Evolutionary conservation across 225 moss, liverwort and hornwort genomes (phyloP), one percentile per base, ranked within the genome.

Genomic region (Marchantia paleacea): DNA sequence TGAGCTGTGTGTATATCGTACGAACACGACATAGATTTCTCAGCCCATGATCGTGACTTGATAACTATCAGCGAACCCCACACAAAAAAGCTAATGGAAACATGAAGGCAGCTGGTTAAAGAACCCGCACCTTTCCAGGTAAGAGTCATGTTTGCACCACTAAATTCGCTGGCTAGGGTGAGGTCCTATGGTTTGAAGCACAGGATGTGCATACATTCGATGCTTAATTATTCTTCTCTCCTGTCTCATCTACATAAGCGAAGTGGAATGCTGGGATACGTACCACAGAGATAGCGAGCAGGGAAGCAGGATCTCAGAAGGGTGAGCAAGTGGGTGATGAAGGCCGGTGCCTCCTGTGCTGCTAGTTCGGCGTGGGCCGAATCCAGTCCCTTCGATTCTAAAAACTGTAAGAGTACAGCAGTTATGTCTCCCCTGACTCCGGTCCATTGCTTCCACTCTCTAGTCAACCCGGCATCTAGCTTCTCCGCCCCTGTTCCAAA

Each of bases 281-380:
- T 72, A 91, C 91, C 91, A 80, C 84, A 75, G 57, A 84, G 83
- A 79, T 88, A 90, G 67, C 89, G 90, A 82, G 82, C 82, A 25
- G 85, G 85, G 69, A 89, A 90, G 75, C 85, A 84, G 10, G 85
- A 83, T 53, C 77, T 85, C 76, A 93, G 80, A 31, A 91, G 85
- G 29, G 89, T 85, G 29, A 93, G 89, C 71, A 93, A 86, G 80
- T 93, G 93, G 28, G 68, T 78, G 61, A 89, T 80, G 80, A 93
- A 89, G 4, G 80, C 81, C 48, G 87, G 78, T 60, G 90, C 86
- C 83, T 88, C 89, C 70, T 89, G 89, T 81, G 87, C 88, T 67
- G 86, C 84, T 70, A 85, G 85, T 12, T 80, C 77, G 69, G 91
- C 90, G 52, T 85, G 83, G 77, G 82, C 82, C 30, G 86, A 72